Evolutionary conservation across 1,284 basidiomycete genomes (phyloP), one percentile per base, ranked within the genome.

Genomic region (Cystobasidiaceae sp.): DNA sequence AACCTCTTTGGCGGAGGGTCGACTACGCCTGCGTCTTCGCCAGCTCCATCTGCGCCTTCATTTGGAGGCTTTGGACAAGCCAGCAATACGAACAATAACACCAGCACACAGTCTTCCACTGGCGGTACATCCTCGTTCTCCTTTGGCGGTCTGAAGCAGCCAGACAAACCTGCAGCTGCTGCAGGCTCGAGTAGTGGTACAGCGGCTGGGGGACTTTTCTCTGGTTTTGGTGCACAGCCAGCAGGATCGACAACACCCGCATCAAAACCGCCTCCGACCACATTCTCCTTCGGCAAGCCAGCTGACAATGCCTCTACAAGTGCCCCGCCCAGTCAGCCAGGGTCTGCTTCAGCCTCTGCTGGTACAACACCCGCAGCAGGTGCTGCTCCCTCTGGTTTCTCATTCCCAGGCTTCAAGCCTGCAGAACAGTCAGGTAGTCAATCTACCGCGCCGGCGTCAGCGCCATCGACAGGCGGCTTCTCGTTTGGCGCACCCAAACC

Each of bases 301-400:
- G 68, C 68, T 37, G 41, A 55, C 0, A 45, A 57, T 9, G 39
- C 65, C 17, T 23, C 69, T 30, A 56, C 67, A 2, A 21, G 68
- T 9, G 25, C 70, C 23, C 32, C 70, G 0, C 32, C 67, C 69
- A 81, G 78, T 33, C 73, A 75, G 30, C 50, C 72, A 4, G 80
- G 74, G 55, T 73, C 70, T 59, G 68, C 73, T 27, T 70, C 74
- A 28, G 21, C 49, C 27, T 34, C 57, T 33, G n/a, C 33, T 15
- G 23, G 44, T 39, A 45, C 33, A 4, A 32, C 48, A 25, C 41
- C 68, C 32, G 34, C 67, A 1, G 43, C 62, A 32, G 56, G 65
- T 39, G 37, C 37, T 39, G n/a, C n/a, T n/a, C n/a, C n/a, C n/a
- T n/a, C n/a, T n/a, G 68, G 66, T 11, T 69, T 69, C 48, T 58